Evolutionary conservation across 2,329 filamentous ascomycete genomes (phyloP), one percentile per base, ranked within the genome.

Genomic region (Magnaporthales sp.): DNA sequence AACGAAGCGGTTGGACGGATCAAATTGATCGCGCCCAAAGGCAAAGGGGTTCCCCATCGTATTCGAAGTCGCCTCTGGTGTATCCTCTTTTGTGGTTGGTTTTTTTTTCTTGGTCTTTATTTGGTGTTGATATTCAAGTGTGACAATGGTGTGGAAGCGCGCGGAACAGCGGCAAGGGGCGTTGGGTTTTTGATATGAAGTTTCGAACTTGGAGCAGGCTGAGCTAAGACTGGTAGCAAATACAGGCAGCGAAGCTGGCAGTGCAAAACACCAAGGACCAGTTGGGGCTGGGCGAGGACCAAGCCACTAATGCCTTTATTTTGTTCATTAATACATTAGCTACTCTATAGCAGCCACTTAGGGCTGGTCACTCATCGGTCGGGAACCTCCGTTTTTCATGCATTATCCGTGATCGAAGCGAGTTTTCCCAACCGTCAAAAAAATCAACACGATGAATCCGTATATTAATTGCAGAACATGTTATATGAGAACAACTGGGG

Each of bases 1-100:
- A 75, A 88, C 86, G 78, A 91, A 93, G 67, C 89, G 86, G 76
- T 89, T 83, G 58, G 84, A 80, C 7, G 83, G 82, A 73, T 86
- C 84, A 79, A 80, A 86, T 32, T 75, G 73, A 69, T 76, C 78
- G 31, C 70, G 74, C 63, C 78, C 77, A 64, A 83, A 79, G 66
- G 73, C 72, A 70, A 83, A 80, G 58, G 72, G 72, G 64, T 27
- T 54, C 63, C 66, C 66, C 31, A 72, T 63, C 38, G 19, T 46
- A 19, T 67, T 27, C 63, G 61, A 54, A 54, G 60, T n/a, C 66
- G 65, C 38, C 38, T 46, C 15, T n/a, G 15, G 3, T 46, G n/a
- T n/a, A n/a, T n/a, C n/a, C 38, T 19, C 38, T 46, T 38, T 15
- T 19, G 10, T 38, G 11, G 6, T 32, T 32, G 4, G 9, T 32